These are phyloP conservation scores for Yamadazyma scolyti DNA, from an alignment of 805 yeast species.

Conservation along the genomic window DNA sequence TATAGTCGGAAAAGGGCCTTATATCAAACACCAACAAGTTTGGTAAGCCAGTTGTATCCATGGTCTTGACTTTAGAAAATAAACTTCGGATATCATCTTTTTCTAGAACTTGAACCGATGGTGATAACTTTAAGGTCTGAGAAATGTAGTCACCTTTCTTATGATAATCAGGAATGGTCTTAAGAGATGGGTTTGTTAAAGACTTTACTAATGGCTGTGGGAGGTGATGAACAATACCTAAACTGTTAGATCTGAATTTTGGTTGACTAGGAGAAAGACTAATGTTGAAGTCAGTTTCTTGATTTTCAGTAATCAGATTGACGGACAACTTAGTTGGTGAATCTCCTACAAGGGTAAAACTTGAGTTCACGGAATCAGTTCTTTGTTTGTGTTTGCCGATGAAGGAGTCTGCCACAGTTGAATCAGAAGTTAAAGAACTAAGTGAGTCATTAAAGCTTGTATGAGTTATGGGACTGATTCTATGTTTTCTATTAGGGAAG, in stretches of 20 bases:
- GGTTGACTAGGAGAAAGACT: neutral
- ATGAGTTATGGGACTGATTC: conserved; percentile 4
- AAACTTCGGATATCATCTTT: conserved; percentile 2
- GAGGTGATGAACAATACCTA: neutral
- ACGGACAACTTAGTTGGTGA: conserved; percentile 6
- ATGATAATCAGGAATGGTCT: conserved; percentile 3
- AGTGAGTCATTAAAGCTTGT: conserved; percentile 7
- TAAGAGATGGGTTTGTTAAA: conserved; percentile 8
- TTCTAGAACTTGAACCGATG: conserved; percentile 3
- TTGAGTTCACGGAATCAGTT: conserved; percentile 7
- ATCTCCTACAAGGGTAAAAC: conserved; percentile 8
- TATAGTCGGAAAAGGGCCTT: conserved; percentile 74
- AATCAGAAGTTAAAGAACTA: conserved; percentile 8
- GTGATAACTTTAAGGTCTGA: conserved; percentile 3
- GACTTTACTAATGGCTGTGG: conserved; percentile 4
- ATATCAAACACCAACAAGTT: conserved; percentile 60
- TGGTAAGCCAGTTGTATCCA: conserved; percentile 9
- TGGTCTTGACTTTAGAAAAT: conserved; percentile 3
- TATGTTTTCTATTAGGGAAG: no score
- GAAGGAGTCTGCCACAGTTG: conserved; percentile 8
- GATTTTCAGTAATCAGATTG: conserved; percentile 1
- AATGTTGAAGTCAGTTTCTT: conserved; percentile 1
- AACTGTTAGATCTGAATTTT: neutral
- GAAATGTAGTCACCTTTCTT: conserved; percentile 6
- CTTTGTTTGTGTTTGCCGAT: conserved; percentile 4